Evolutionary conservation across 2,329 filamentous ascomycete species (phyloP).

Genomic region (Penicillium polonicum): DNA sequence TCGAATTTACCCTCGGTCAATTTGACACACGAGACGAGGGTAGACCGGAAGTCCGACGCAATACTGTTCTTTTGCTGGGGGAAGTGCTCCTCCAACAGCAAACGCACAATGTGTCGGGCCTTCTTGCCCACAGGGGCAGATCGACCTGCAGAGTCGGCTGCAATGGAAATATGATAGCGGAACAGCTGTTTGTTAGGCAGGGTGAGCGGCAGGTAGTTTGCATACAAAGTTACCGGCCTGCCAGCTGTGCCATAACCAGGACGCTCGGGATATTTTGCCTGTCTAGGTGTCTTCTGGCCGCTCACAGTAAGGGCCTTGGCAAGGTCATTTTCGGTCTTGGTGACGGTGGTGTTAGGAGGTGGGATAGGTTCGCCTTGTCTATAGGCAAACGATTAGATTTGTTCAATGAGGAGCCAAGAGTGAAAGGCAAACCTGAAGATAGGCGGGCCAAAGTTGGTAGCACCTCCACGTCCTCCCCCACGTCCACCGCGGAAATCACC

Average conservation of each 20-base stretch:
- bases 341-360: conserved; percentile 24
- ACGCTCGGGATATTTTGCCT: conserved; percentile 33
- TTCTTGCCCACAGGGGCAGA: conserved; percentile 40
- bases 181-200: conserved; percentile 40
- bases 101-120: conserved; percentile 49
- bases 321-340: conserved; percentile 30
- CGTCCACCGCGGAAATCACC: conserved; percentile 14
- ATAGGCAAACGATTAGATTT: not conserved
- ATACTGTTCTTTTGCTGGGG: conserved; percentile 27
- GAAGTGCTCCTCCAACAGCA: conserved; percentile 45
- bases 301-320: conserved; percentile 26
- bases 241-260: conserved; percentile 42
- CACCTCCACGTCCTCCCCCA: conserved; percentile 18
- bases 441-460: conserved; percentile 18
- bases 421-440: conserved; percentile 32
- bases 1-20: conserved; percentile 24
- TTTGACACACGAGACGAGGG: conserved; percentile 35
- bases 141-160: conserved; percentile 27
- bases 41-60: conserved; percentile 44
- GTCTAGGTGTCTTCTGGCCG: conserved; percentile 14
- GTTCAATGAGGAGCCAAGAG: not conserved
- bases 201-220: conserved; percentile 42
- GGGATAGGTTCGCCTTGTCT: conserved; percentile 26
- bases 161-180: conserved; percentile 43
- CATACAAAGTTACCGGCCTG: conserved; percentile 33